phyloP scores from a whole-genome alignment of 2,329 filamentous ascomycete genomes.

The Fusarium coicis region DNA sequence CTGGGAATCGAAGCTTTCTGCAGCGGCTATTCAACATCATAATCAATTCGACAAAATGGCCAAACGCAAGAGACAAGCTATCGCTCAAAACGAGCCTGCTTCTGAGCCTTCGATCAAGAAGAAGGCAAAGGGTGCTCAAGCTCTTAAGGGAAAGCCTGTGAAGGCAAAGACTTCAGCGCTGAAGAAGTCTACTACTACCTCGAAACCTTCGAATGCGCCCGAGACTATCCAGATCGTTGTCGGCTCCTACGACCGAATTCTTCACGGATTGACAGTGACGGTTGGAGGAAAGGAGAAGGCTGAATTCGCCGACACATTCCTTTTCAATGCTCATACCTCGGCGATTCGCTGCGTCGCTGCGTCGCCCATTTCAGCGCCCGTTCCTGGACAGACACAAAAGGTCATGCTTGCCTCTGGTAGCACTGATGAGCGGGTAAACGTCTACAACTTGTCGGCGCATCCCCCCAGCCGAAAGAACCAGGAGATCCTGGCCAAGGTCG shows the following conservation, averaged over 20 bases:
- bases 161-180: constrained; percentile 29
- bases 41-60: constrained; percentile 51
- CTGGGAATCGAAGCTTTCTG: constrained; percentile 8
- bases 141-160: constrained; percentile 26
- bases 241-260: constrained; percentile 91
- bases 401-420: constrained; percentile 90
- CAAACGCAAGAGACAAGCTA: constrained; percentile 61
- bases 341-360: constrained; percentile 90
- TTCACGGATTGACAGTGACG: constrained; percentile 89
- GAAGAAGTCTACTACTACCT: constrained; percentile 32
- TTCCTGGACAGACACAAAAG: constrained; percentile 76
- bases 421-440: constrained; percentile 93
- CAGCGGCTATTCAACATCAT: constrained; percentile 14
- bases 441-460: constrained; percentile 86
- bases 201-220: constrained; percentile 37
- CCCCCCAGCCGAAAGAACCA: constrained; percentile 67
- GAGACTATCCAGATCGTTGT: constrained; percentile 87
- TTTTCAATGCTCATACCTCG: constrained; percentile 93
- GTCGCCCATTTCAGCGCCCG: constrained; percentile 75
- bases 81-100: constrained; percentile 39
- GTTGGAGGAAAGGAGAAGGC: constrained; percentile 60
- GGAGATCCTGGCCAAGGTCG: constrained; percentile 72
- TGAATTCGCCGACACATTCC: constrained; percentile 89
- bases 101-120: constrained; percentile 46
- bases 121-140: constrained; percentile 36